A percentile compares a stretch with the other conserved stretches of the same genome.
Conservation (phyloP, 352 stramenopile genomes). For the Globisporangium takayamanum region DNA sequence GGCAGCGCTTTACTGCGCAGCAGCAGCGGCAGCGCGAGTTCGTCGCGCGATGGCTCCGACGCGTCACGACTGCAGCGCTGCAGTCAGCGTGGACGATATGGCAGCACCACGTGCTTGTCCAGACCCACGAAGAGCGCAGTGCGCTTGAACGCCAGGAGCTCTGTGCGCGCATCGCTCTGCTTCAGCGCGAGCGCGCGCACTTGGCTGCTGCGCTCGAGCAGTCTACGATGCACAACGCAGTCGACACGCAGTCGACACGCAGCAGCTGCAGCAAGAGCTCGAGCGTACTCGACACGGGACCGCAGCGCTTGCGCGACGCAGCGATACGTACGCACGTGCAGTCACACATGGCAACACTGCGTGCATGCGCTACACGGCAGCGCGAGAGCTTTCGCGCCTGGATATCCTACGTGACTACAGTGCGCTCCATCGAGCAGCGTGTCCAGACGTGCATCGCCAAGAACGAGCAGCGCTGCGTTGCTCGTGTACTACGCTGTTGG, state of each 20-base stretch:
- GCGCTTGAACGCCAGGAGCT: neutral
- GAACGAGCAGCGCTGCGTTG: neutral
- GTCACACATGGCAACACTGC: neutral
- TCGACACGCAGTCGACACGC: neutral
- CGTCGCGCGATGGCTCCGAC: constrained; percentile 14
- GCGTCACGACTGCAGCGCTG: neutral
- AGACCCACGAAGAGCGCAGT: constrained; percentile 3
- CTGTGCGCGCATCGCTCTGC: neutral
- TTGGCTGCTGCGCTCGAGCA: neutral
- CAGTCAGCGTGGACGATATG: constrained; percentile 9
- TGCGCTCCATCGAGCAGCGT: neutral
- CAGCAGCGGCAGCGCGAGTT: constrained; percentile 22
- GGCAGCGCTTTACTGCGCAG: constrained; percentile 15
- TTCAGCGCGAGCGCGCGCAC: constrained; percentile 5
- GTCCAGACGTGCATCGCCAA: neutral
- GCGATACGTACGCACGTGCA: neutral
- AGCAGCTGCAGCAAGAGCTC: neutral
- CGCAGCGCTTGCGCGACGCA: neutral
- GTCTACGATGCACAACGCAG: neutral
- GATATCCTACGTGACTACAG: neutral
- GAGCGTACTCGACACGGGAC: neutral
- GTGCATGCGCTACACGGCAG: neutral
- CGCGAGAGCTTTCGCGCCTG: constrained; percentile 1
- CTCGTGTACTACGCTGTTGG: neutral
- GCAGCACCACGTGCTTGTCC: constrained; percentile 2